Conservation (phyloP, 169 alveolate genomes). For the Eimeria praecox region DNA sequence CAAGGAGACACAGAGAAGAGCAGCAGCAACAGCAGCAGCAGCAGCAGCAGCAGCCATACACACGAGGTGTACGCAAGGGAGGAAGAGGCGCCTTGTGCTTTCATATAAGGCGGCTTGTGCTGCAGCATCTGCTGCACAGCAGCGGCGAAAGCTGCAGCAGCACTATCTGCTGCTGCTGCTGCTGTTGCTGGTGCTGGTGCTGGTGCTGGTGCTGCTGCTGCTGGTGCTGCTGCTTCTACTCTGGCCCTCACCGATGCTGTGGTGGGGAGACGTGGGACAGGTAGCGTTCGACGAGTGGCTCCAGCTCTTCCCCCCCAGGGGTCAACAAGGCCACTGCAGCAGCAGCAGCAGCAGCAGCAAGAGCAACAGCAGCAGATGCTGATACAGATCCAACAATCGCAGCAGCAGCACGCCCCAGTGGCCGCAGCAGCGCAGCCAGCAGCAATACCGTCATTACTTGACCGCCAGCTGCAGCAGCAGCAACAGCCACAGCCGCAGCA, state of each 20-base stretch:
- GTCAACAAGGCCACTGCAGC: conserved; percentile 42
- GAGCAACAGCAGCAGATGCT: background rate
- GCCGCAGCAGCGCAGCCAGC: background rate
- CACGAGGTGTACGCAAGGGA: no score
- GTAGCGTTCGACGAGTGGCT: conserved; percentile 14
- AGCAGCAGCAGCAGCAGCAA: background rate
- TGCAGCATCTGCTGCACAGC: no score
- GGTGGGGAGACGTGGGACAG: conserved; percentile 37
- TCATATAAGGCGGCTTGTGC: no score
- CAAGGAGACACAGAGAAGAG: background rate
- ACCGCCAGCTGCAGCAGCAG: background rate
- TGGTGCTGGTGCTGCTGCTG: background rate
- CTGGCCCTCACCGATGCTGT: conserved; percentile 14
- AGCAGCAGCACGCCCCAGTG: background rate
- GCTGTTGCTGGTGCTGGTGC: background rate
- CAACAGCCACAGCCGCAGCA: background rate
- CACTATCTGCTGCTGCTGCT: background rate
- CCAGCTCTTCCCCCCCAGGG: background rate
- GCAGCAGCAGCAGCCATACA: no score
- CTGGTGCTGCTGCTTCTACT: background rate
- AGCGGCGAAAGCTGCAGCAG: background rate
- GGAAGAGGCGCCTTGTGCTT: no score
- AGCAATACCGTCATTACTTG: background rate
- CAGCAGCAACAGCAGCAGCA: no score
- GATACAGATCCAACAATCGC: background rate